Base-by-base conservation (phyloP, 257 asterid genomes). In the Ligustrum vulgare region DNA sequence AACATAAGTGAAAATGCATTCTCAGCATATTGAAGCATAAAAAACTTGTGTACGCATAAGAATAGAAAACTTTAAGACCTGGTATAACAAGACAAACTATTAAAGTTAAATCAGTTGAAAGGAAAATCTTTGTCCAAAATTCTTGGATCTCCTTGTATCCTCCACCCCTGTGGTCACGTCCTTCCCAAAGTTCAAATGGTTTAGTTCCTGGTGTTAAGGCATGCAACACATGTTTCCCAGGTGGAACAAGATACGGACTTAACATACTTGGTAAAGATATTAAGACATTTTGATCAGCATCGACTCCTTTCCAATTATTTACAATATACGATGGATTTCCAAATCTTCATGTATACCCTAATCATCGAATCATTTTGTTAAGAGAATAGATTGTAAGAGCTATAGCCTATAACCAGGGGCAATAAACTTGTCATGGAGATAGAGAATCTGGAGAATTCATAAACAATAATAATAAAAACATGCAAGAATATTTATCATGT, bases 261-360 rank as follows among this genome's bases (percentile, higher is more conserved):
- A 94, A 88, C 35, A 83, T 91, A 54, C 96, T 94, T 0, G 98
- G 98, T 69, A 92, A 84, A 18, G 97, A 91, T 80, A 94, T 91
- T 71, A 94, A 97, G 10, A 91, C 97, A 69, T 94, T 94, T 84
- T 94, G 98, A 82, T 94, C 97, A 15, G 97, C 97, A 66, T 94
- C 97, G 31, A 94, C 97, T 71, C 97, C 98, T 83, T 87, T 90
- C 98, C 98, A 94, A 49, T 90, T 94, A 80, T 94, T 90, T 51
- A 94, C 98, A 51, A 94, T 70, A 94, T 92, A 79, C 92, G 98
- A 84, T 94, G 98, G 87, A 94, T 90, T 67, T 91, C 97, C 77
- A 94, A 82, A 87, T 89, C 93, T 70, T 91, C 96, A 35, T 80
- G 90, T 77, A 90, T 82, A 41, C 87, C 94, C 98, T 91, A 31